Base-by-base conservation (phyloP, 139 green algal species). In the Tetraselmis striata region DNA sequence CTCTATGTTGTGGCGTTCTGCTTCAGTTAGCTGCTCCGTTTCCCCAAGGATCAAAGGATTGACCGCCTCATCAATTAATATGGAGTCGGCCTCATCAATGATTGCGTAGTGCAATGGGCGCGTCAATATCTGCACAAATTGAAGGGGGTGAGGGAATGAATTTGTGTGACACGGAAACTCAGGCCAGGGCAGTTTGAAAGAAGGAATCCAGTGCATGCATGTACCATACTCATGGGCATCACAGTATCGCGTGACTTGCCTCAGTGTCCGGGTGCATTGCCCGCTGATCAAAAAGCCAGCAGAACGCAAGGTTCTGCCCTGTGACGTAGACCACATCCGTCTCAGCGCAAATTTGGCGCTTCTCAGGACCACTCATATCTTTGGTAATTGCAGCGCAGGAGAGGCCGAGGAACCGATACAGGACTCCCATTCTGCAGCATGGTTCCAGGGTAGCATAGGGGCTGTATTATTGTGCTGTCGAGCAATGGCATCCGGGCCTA, bases 21-120 rank as follows among this genome's bases (percentile, higher is more conserved):
- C n/a, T n/a, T n/a, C n/a, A n/a, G n/a, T n/a, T n/a, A 67, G 45
- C 45, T 25, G 45, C 45, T 67, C 45, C 45, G 18, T 5, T 18
- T 67, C 45, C 5, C 45, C 45, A 5, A 95, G 86, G 29, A 95
- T 85, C 18, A 96, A 83, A 0, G 93, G 93, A 59, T 90, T 95
- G 32, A 86, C 59, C 29, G 87, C 89, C 29, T 95, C 90, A 77
- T 96, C 93, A 27, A 97, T 95, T 29, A 97, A 82, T 27, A 97
- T 81, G 0, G 86, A 92, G 86, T 97, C 93, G 2, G 93, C 93
- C 84, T 97, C 93, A 77, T 97, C 93, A 2, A 99, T 90, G 22
- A 99, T 92, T 25, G 91, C 94, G 82, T 89, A 98, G 84, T 94
- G 29, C 29, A 97, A 85, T 1, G 45, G 11, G 45, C 45, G 45